phyloP scores from a whole-genome alignment of 2,329 filamentous ascomycete species.

The Calonectria fujianensis region DNA sequence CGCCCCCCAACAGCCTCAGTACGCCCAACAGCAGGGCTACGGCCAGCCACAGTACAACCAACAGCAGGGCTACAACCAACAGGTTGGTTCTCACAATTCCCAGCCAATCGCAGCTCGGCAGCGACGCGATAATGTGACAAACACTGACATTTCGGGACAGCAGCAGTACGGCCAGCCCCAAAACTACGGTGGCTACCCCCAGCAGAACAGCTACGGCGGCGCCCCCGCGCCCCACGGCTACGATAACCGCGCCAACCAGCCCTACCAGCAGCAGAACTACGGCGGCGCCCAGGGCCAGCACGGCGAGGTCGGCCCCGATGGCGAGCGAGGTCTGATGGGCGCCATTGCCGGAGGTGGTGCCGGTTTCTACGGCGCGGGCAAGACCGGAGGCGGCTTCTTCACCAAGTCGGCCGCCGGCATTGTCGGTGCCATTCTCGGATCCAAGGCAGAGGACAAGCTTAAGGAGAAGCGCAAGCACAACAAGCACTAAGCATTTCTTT shows the following conservation, averaged over 20 bases:
- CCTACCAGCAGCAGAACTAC: constrained; percentile 51
- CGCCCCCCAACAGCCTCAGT: constrained; percentile 44
- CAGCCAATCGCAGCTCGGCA: background rate
- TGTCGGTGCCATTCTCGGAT: constrained; percentile 67
- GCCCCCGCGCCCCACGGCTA: constrained; percentile 48
- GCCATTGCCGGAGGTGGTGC: constrained; percentile 72
- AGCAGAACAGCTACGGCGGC: constrained; percentile 52
- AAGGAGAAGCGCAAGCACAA: constrained; percentile 60
- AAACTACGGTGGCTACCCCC: constrained; percentile 45
- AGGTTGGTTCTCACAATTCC: constrained; percentile 23
- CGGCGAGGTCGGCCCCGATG: constrained; percentile 58
- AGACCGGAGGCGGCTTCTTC: constrained; percentile 71
- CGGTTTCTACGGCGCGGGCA: constrained; percentile 72
- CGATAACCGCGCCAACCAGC: constrained; percentile 49
- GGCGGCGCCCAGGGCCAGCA: constrained; percentile 51
- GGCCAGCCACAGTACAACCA: constrained; percentile 50
- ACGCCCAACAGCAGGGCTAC: constrained; percentile 42
- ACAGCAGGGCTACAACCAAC: constrained; percentile 48
- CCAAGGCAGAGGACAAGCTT: constrained; percentile 67
- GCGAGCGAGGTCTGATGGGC: constrained; percentile 72
- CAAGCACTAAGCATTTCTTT: constrained; percentile 52
- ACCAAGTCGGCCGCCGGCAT: constrained; percentile 72
- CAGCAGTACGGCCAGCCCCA: constrained; percentile 47
- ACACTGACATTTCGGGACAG: constrained; percentile 31
- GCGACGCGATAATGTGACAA: background rate